Conservation (phyloP, 192 early-diverging fungal species). For the Rhizophlyctis rosea region DNA sequence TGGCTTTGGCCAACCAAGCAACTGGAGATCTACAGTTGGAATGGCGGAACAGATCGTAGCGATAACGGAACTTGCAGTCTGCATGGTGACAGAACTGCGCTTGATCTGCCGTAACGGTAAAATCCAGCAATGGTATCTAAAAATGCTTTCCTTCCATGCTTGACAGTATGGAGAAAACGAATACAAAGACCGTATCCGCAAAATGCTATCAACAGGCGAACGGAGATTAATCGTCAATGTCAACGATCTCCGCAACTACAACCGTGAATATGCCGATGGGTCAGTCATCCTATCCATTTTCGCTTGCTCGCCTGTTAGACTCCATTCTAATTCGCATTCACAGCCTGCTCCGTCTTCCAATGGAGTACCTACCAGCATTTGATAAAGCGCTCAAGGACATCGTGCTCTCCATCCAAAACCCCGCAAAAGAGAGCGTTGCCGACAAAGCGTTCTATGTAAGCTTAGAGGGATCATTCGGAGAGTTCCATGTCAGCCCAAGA, state of each 20-base stretch:
- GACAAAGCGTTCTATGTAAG: conserved; percentile 70
- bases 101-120: too few species aligned
- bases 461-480: conserved; percentile 90
- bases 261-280: conserved; percentile 70
- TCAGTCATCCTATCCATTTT: conserved; percentile 26
- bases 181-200: conserved; percentile 52
- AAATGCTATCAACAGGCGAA: conserved; percentile 40
- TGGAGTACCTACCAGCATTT: conserved; percentile 82
- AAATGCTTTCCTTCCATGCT: not conserved
- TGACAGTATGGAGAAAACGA: conserved; percentile 52
- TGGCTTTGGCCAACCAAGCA: too few species aligned
- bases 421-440: conserved; percentile 15
- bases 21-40: too few species aligned
- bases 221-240: conserved; percentile 82
- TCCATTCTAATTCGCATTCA: conserved; percentile 7
- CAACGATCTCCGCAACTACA: conserved; percentile 81
- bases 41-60: too few species aligned
- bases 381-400: conserved; percentile 73
- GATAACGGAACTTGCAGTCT: too few species aligned
- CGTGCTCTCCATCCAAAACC: conserved; percentile 23
- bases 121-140: too few species aligned
- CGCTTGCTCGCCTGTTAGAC: not conserved
- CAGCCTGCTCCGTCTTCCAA: conserved; percentile 69
- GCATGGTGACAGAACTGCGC: too few species aligned
- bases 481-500: conserved; percentile 81